Evolutionary conservation across 371 early-diverging fungal species (phyloP).

Genomic region (Mortierella sp.): DNA sequence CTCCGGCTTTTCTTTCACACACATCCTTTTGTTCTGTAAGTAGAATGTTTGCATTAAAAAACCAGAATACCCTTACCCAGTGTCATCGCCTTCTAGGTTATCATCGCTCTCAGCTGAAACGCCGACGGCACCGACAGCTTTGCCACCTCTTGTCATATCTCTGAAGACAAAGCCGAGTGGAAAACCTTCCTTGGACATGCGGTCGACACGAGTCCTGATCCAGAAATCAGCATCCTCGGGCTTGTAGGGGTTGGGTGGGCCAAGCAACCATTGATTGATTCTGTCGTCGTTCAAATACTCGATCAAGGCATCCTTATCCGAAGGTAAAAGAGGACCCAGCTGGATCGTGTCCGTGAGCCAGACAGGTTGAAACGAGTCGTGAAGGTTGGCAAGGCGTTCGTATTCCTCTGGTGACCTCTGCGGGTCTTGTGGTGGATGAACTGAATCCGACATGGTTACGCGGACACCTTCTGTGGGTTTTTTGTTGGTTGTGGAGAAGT

Average conservation of each 20-base stretch:
- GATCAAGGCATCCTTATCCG: constrained; percentile 27
- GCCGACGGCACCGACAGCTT: constrained; percentile 19
- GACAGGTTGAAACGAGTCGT: constrained; percentile 26
- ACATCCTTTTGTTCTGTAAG: too few species aligned
- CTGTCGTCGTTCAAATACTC: constrained; percentile 28
- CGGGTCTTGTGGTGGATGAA: neutral
- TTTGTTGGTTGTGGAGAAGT: too few species aligned
- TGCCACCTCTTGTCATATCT: constrained; percentile 37
- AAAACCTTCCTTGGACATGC: constrained; percentile 26
- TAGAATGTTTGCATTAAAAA: too few species aligned
- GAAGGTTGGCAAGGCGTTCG: constrained; percentile 10
- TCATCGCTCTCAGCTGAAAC: constrained; percentile 26
- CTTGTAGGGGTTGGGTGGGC: constrained; percentile 39
- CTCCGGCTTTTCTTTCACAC: too few species aligned
- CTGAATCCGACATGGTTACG: too few species aligned
- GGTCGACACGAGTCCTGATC: constrained; percentile 15
- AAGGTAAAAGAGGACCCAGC: constrained; percentile 19
- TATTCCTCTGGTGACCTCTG: constrained; percentile 25
- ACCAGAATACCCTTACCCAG: too few species aligned
- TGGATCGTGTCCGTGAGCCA: constrained; percentile 51
- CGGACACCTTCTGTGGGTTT: too few species aligned
- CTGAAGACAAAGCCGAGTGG: constrained; percentile 16
- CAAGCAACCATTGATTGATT: constrained; percentile 21
- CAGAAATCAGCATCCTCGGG: constrained; percentile 28
- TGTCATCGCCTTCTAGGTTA: constrained; percentile 29